Evolutionary conservation across 192 early-diverging fungal species (phyloP).

Genomic region (Entomortierella parvispora): DNA sequence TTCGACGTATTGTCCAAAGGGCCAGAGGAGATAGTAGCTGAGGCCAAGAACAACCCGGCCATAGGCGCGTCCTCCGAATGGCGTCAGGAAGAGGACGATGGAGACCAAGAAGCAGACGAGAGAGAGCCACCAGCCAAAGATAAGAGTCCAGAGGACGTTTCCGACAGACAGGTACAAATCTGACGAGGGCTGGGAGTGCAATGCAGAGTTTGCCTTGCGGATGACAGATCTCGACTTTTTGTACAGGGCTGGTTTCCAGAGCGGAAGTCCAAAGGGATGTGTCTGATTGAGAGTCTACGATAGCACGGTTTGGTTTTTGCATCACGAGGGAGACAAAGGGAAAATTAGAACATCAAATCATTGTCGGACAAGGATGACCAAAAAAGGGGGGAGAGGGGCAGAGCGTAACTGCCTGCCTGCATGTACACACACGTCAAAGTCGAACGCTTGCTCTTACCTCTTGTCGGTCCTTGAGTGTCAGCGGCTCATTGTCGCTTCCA

Average conservation of each 20-base stretch:
- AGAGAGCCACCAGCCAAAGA: conserved; percentile 93
- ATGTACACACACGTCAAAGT: not conserved
- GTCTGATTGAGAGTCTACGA: conserved; percentile 77
- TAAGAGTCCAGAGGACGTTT: conserved; percentile 87
- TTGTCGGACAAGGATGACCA: not conserved
- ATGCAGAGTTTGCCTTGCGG: conserved; percentile 79
- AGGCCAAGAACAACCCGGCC: conserved; percentile 79
- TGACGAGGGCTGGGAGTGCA: conserved; percentile 79
- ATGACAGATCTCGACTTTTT: conserved; percentile 92
- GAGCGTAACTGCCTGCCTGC: not conserved
- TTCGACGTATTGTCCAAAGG: conserved; percentile 95
- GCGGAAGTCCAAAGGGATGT: conserved; percentile 94
- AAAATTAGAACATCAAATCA: not conserved
- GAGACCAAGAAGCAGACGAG: conserved; percentile 74
- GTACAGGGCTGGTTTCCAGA: conserved; percentile 98
- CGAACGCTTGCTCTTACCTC: conserved; percentile 26
- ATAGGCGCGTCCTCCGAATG: conserved; percentile 65
- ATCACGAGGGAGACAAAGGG: not conserved
- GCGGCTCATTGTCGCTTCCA: conserved; percentile 28
- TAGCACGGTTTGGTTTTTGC: not conserved
- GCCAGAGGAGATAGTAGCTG: conserved; percentile 90
- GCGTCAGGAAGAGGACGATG: conserved; percentile 65
- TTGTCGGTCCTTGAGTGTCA: conserved; percentile 47
- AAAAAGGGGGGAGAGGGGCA: not conserved
- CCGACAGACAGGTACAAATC: conserved; percentile 83